Conservation (phyloP, 139 green algal genomes). For the Desmodesmus armatus region DNA sequence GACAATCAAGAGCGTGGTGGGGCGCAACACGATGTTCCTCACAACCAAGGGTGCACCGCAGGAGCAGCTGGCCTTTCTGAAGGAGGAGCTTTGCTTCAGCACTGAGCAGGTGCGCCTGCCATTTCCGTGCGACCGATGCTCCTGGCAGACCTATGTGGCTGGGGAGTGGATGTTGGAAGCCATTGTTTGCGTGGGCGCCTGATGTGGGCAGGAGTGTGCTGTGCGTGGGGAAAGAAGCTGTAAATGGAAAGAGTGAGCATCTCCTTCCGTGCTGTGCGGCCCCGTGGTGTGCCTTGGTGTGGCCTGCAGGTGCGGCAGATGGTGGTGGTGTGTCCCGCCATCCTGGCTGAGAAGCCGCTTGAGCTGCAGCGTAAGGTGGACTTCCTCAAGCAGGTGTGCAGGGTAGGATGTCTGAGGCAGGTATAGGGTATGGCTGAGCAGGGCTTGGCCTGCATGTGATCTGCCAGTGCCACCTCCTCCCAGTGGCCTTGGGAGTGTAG, state of each 20-base stretch:
- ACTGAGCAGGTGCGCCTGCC: conserved; percentile 44
- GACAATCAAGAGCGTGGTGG: neutral
- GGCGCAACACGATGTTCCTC: conserved; percentile 30
- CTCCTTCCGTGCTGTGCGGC: neutral
- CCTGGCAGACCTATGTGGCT: no score
- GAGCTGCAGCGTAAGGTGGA: conserved; percentile 54
- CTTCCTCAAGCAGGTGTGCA: conserved; percentile 28
- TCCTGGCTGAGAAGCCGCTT: conserved; percentile 53
- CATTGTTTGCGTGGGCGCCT: no score
- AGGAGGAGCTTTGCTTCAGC: neutral
- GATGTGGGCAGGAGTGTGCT: no score
- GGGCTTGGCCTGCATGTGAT: no score
- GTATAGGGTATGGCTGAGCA: neutral
- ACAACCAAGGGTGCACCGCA: conserved; percentile 29
- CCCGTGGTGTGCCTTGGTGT: no score
- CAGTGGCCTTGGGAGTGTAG: no score
- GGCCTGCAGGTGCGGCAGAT: conserved; percentile 40
- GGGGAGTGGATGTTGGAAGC: no score
- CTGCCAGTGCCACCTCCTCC: no score
- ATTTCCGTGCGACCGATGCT: no score
- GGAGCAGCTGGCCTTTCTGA: conserved; percentile 51
- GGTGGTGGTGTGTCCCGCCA: conserved; percentile 38
- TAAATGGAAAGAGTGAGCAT: neutral
- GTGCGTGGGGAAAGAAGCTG: no score
- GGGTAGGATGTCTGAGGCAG: neutral